A percentile compares a stretch with the other conserved stretches of the same genome.
Evolutionary conservation across 805 yeast genomes (phyloP).

Genomic region (Priceomyces castillae): DNA sequence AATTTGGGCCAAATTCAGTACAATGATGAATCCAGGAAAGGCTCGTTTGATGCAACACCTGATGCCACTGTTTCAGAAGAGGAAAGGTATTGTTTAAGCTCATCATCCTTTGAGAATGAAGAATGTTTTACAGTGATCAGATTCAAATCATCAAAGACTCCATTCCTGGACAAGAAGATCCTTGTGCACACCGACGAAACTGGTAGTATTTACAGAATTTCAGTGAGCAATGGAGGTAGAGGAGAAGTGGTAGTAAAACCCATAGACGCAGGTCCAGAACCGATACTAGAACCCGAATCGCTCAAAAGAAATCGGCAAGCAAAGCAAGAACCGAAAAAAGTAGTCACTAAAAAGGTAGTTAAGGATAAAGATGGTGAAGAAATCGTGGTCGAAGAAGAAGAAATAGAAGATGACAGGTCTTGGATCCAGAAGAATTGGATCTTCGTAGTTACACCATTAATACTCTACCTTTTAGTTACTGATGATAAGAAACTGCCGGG

Average conservation of each 20-base stretch:
- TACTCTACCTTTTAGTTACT: slow-evolving; percentile 29
- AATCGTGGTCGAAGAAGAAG: slow-evolving; percentile 22
- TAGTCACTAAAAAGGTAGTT: slow-evolving; percentile 16
- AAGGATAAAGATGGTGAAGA: slow-evolving; percentile 24
- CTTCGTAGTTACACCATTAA: slow-evolving; percentile 52
- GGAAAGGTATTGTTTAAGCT: slow-evolving; percentile 27
- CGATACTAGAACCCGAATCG: slow-evolving; percentile 27
- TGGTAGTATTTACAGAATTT: slow-evolving; percentile 5
- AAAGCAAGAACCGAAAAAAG: slow-evolving; percentile 7
- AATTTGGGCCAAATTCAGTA: slow-evolving; percentile 15
- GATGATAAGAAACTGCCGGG: slow-evolving; percentile 11
- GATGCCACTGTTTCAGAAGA: neutral
- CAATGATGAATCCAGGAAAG: slow-evolving; percentile 8
- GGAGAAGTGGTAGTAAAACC: slow-evolving; percentile 7
- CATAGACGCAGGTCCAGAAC: slow-evolving; percentile 19
- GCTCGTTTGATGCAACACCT: slow-evolving; percentile 9
- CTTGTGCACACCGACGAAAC: slow-evolving; percentile 9
- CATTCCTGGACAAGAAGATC: slow-evolving; percentile 9
- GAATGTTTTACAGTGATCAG: slow-evolving; percentile 27
- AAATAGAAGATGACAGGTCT: slow-evolving; percentile 33
- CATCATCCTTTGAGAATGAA: slow-evolving; percentile 24
- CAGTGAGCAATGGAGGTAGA: neutral
- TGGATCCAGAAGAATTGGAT: slow-evolving; percentile 64
- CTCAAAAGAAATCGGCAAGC: neutral
- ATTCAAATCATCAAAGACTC: neutral